Base-by-base conservation (phyloP, 2,329 filamentous ascomycete genomes). In the Colletotrichum trifolii region DNA sequence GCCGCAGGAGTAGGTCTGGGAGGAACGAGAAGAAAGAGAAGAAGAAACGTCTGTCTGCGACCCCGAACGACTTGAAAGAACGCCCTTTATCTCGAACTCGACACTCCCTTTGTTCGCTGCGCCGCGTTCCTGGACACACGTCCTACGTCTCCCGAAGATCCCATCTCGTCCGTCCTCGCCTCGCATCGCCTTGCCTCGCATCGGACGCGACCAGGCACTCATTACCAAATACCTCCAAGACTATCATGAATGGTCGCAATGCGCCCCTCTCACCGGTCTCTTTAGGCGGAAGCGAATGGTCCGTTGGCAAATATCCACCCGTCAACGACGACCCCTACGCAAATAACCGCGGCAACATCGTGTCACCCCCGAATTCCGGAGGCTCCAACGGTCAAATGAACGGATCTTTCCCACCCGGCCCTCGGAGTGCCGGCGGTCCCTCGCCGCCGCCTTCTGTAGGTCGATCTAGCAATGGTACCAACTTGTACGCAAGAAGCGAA, bases 381-480 rank as follows among this genome's bases (percentile, higher is more conserved):
- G 82, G 87, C 74, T 83, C 85, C 69, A 83, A 83, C 81, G 79
- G 80, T 72, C 72, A 69, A 72, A 87, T 90, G 82, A 90, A 87
- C 78, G 84, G 81, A 72, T 73, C 79, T 69, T 88, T 87, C 72
- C 81, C 86, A 55, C 75, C 84, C 38, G 83, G 80, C 67, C 85
- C 82, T 77, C 84, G 82, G 79, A 87, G 81, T 75, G 81, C 80
- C 67, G 86, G 86, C 70, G 87, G 84, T 34, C 88, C 95, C 56
- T 97, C 95, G 54, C 94, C 95, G 59, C 95, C 96, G 34, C 93
- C 91, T 69, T 98, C 95, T 6, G 85, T 97, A 70, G 93, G 91
- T 68, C 87, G 92, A 68, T 96, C 93, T 55, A 97, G 93, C 77
- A 90, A 91, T 75, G 93, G 92, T 62, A 92, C 90, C 45, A 87